Evolutionary conservation across 2,329 filamentous ascomycete species (phyloP), one percentile per base, ranked within the genome.

Genomic region (Pleurostoma richardsiae): DNA sequence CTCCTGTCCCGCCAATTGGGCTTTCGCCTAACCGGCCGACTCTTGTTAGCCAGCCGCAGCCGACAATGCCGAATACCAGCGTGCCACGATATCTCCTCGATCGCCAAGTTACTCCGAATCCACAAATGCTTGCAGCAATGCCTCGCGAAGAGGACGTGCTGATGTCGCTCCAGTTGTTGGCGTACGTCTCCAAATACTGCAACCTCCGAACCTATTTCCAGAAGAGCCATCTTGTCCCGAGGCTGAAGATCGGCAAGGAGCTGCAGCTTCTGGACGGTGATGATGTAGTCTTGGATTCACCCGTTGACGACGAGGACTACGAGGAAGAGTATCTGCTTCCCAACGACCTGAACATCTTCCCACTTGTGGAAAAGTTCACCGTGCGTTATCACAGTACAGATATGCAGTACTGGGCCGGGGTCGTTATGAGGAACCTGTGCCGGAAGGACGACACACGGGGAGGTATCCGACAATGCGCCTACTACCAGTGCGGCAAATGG

Each of bases 401-500:
- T 63, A 99, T 99, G 94, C 92, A 96, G 66, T 99, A 99, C 72
- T 99, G 94, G 94, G 94, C 94, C 19, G 94, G 92, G 52, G 94
- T 99, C 11, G 94, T 99, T 41, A 99, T 99, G 94, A 82, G 94
- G 54, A 99, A 99, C 63, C 80, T 99, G 43, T 99, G 94, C 75
- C 88, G 94, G 54, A 99, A 99, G 71, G 94, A 99, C 64, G 94
- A 99, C 63, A 89, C 87, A 8, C 81, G 89, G 42, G 94, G 94
- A 39, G 94, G 94, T 49, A 97, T 99, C 56, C 80, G 94, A 47
- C 94, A 99, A 65, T 99, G 94, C 66, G 94, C 94, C 45, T 96
- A 96, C 71, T 99, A 95, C 71, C 85, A 96, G 68, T 99, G 94
- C 66, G 92, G 92, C 50, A 96, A 95, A 64, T 99, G 94, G 94